Conservation (phyloP, 2,329 filamentous ascomycete genomes). For the Pseudocercospora vitis region DNA sequence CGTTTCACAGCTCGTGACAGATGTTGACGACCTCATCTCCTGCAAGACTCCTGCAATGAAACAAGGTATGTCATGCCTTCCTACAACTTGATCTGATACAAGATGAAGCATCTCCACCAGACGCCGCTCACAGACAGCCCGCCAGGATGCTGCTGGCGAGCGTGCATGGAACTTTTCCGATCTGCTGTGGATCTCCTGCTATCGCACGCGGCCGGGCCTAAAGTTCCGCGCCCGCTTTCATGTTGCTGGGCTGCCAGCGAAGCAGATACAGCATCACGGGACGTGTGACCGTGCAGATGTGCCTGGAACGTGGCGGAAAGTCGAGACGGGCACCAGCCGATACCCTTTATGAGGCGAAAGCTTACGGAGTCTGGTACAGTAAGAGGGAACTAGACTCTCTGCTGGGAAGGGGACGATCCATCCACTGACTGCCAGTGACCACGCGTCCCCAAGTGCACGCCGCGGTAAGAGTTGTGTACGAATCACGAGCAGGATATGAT, state of each 20-base stretch:
- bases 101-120: no score
- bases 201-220: not conserved
- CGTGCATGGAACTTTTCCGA: not conserved
- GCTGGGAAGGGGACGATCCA: no score
- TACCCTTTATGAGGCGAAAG: conserved; percentile 3
- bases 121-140: not conserved
- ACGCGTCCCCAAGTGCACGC: no score
- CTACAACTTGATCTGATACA: not conserved
- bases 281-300: not conserved
- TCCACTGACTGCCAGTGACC: no score
- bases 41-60: conserved; percentile 2
- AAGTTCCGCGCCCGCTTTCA: not conserved
- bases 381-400: no score
- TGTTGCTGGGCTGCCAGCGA: not conserved
- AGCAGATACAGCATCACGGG: not conserved
- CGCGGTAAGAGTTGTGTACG: no score
- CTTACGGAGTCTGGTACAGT: not conserved
- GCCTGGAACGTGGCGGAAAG: not conserved
- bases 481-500: no score
- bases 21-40: not conserved
- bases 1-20: conserved; percentile 4
- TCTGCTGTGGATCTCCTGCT: not conserved
- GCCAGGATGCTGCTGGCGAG: not conserved
- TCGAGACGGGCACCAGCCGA: not conserved
- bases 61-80: not conserved